These are phyloP conservation scores for Euphorbia pulcherrima DNA, from an alignment of 345 rosid genomes.

Conservation along the genomic window DNA sequence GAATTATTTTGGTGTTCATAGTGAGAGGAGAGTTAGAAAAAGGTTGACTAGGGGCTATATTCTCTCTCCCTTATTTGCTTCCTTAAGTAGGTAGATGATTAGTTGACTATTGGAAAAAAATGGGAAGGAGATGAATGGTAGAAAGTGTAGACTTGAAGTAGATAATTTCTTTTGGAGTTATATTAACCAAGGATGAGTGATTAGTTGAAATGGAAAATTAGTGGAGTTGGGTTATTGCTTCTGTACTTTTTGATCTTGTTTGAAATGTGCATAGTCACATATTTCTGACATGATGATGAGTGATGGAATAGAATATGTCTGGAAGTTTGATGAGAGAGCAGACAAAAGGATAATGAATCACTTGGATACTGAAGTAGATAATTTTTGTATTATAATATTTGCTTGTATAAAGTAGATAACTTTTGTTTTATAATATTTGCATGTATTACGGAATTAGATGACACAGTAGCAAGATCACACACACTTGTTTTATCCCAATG, in stretches of 20 bases:
- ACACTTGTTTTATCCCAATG: neutral
- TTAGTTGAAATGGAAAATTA: neutral
- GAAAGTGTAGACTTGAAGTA: neutral
- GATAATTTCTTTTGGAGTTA: neutral
- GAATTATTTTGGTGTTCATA: neutral
- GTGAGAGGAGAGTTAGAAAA: conserved; percentile 2
- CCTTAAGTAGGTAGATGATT: neutral
- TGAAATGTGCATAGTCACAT: neutral
- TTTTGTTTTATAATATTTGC: neutral
- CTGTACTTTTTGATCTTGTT: neutral
- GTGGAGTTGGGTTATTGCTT: neutral
- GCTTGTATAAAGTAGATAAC: neutral
- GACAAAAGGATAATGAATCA: neutral
- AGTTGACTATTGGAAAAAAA: neutral
- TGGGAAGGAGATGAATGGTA: neutral
- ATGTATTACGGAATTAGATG: neutral
- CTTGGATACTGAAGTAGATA: neutral
- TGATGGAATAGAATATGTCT: neutral
- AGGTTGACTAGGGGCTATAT: neutral
- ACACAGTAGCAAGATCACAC: neutral
- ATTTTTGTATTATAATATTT: neutral
- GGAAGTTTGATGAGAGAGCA: neutral
- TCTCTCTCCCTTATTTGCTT: neutral
- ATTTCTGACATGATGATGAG: neutral
- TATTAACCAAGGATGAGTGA: neutral